These are phyloP conservation scores for Globisporangium rhizosaccharum DNA, from an alignment of 352 stramenopile species.

Conservation along the genomic window DNA sequence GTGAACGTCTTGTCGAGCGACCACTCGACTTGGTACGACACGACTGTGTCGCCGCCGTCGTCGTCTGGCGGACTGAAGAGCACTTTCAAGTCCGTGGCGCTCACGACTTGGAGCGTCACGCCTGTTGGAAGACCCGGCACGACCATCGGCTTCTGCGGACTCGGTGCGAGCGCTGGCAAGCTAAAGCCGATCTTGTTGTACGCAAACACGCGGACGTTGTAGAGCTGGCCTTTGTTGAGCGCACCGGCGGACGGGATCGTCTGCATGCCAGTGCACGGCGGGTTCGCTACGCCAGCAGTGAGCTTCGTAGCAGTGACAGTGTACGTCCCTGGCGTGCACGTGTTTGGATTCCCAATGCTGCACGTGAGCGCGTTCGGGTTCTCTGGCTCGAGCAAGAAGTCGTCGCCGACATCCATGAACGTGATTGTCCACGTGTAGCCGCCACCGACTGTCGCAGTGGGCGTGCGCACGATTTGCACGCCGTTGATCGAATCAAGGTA, in stretches of 20 bases:
- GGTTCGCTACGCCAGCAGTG: slow-evolving; percentile 64
- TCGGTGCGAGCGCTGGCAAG: slow-evolving; percentile 39
- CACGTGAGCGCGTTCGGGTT: slow-evolving; percentile 20
- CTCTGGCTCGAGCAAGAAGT: slow-evolving; percentile 56
- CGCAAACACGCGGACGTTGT: slow-evolving; percentile 92
- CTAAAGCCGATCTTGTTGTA: slow-evolving; percentile 95
- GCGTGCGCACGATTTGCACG: slow-evolving; percentile 74
- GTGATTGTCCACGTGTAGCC: slow-evolving; percentile 88
- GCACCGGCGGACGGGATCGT: slow-evolving; percentile 61
- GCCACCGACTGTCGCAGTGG: slow-evolving; percentile 26
- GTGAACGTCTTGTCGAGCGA: slow-evolving; percentile 72
- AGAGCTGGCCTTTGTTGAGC: slow-evolving; percentile 88
- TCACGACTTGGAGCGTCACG: slow-evolving; percentile 61
- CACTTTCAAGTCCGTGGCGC: slow-evolving; percentile 84
- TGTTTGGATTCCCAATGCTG: slow-evolving; percentile 9
- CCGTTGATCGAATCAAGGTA: slow-evolving; percentile 42
- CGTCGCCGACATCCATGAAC: slow-evolving; percentile 83
- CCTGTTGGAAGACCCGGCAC: slow-evolving; percentile 63
- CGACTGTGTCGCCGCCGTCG: slow-evolving; percentile 83
- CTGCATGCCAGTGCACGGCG: slow-evolving; percentile 69
- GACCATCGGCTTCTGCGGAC: slow-evolving; percentile 75
- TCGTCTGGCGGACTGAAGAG: slow-evolving; percentile 85
- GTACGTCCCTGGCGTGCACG: slow-evolving; percentile 28
- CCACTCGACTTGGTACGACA: slow-evolving; percentile 93
- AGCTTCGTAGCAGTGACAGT: slow-evolving; percentile 50